phyloP scores from a whole-genome alignment of 805 yeast species.

The Candida alai region DNA sequence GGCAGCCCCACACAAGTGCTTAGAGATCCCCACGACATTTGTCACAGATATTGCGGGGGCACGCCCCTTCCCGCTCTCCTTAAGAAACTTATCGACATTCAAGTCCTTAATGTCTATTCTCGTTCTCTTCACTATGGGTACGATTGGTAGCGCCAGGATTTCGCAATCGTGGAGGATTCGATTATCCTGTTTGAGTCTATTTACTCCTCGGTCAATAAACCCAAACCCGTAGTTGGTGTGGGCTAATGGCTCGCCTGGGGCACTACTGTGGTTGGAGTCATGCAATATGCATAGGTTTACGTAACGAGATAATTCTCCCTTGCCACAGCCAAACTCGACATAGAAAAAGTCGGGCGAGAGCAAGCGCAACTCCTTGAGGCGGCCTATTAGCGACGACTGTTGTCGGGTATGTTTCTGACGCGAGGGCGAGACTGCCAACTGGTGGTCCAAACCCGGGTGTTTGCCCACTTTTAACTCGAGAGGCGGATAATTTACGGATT shows the following conservation, averaged over 20 bases:
- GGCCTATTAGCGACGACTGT: conserved; percentile 76
- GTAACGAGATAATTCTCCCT: conserved; percentile 77
- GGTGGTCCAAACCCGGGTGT: conserved; percentile 29
- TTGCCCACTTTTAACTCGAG: conserved; percentile 13
- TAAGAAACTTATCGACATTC: conserved; percentile 44
- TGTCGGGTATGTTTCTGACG: conserved; percentile 77
- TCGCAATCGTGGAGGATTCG: conserved; percentile 57
- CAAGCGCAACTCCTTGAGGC: conserved; percentile 43
- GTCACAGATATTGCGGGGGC: conserved; percentile 14
- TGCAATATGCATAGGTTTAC: conserved; percentile 38
- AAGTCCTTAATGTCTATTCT: conserved; percentile 82
- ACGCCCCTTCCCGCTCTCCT: too few species aligned
- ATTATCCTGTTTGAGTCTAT: conserved; percentile 72
- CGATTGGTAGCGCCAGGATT: conserved; percentile 14
- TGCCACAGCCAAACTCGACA: conserved; percentile 88
- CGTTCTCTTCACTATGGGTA: conserved; percentile 44
- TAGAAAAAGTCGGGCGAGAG: conserved; percentile 37
- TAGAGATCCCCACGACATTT: conserved; percentile 63
- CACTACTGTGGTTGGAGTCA: conserved; percentile 14
- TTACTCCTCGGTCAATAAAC: conserved; percentile 72
- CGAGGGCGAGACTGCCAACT: conserved; percentile 48
- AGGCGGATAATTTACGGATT: conserved; percentile 13
- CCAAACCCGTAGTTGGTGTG: conserved; percentile 39
- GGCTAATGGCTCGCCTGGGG: neutral
- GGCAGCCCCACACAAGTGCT: conserved; percentile 92